A percentile compares a stretch with the other conserved stretches of the same genome.
Evolutionary conservation across 2,329 filamentous ascomycete species (phyloP).

Genomic region (Fusarium pilosicola): DNA sequence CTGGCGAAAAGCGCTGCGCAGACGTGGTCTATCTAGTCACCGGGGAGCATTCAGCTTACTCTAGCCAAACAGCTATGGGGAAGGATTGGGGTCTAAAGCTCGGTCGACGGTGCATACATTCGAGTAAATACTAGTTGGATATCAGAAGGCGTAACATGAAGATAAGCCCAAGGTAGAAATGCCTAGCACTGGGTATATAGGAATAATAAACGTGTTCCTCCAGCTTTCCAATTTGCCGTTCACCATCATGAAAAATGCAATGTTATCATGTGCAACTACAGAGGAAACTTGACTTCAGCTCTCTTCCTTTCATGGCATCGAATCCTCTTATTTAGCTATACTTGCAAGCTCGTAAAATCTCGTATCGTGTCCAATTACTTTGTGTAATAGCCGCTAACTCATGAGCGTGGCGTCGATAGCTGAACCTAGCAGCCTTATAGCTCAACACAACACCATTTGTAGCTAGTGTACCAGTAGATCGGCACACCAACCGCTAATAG

Average conservation of each 20-base stretch:
- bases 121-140: too few relatives aligned
- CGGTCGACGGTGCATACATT: fast-evolving
- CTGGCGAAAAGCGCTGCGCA: background rate
- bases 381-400: background rate
- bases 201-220: too few relatives aligned
- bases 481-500: background rate
- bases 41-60: background rate
- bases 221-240: too few relatives aligned
- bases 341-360: background rate
- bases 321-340: fast-evolving
- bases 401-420: background rate
- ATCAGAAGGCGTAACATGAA: too few relatives aligned
- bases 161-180: too few relatives aligned
- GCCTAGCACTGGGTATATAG: too few relatives aligned
- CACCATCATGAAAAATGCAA: too few relatives aligned
- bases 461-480: background rate
- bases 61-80: fast-evolving
- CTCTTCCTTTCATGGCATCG: fast-evolving
- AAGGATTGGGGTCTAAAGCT: too few relatives aligned
- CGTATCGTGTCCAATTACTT: background rate
- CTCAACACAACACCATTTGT: fast-evolving
- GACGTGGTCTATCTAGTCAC: background rate
- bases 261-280: too few relatives aligned
- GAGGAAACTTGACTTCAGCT: too few relatives aligned
- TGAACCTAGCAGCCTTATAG: background rate